Evolutionary conservation across 768 basidiomycete species (phyloP).

Genomic region (Termitomyces sp.): DNA sequence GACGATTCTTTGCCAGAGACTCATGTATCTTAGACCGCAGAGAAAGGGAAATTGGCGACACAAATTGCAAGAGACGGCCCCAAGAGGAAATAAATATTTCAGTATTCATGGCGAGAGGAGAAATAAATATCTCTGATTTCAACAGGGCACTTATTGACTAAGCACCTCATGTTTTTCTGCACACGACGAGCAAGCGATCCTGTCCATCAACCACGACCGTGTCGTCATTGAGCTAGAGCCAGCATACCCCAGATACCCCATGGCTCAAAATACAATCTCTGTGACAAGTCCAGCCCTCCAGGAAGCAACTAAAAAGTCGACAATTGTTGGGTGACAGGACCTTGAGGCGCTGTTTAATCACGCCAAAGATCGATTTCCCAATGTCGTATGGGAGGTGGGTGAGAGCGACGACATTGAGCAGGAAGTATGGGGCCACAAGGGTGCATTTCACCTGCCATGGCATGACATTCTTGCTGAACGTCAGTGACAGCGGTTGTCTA

Average conservation of each 20-base stretch:
- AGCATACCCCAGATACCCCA: slow-evolving; percentile 21
- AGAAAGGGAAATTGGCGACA: neutral
- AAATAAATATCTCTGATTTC: too few relatives aligned
- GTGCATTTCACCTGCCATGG: slow-evolving; percentile 38
- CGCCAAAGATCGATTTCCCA: slow-evolving; percentile 92
- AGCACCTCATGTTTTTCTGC: slow-evolving; percentile 23
- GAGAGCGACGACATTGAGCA: slow-evolving; percentile 49
- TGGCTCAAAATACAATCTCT: slow-evolving; percentile 15
- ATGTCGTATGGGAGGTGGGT: slow-evolving; percentile 87
- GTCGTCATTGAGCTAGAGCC: slow-evolving; percentile 9
- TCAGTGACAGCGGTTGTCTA: slow-evolving; percentile 72
- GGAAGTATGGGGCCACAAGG: slow-evolving; percentile 94
- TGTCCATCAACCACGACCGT: slow-evolving; percentile 15
- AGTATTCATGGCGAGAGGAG: too few relatives aligned
- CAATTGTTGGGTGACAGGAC: slow-evolving; percentile 76
- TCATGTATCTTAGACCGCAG: too few relatives aligned
- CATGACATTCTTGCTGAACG: neutral
- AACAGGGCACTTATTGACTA: slow-evolving; percentile 21
- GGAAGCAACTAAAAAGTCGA: slow-evolving; percentile 69
- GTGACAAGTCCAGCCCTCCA: slow-evolving; percentile 44
- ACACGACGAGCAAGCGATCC: slow-evolving; percentile 19
- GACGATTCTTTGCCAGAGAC: neutral
- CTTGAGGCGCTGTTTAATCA: slow-evolving; percentile 72
- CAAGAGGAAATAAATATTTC: too few relatives aligned
- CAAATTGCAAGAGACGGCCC: neutral